These are phyloP conservation scores for Quercus ilex DNA, from an alignment of 306 rosid genomes.

Conservation along the genomic window DNA sequence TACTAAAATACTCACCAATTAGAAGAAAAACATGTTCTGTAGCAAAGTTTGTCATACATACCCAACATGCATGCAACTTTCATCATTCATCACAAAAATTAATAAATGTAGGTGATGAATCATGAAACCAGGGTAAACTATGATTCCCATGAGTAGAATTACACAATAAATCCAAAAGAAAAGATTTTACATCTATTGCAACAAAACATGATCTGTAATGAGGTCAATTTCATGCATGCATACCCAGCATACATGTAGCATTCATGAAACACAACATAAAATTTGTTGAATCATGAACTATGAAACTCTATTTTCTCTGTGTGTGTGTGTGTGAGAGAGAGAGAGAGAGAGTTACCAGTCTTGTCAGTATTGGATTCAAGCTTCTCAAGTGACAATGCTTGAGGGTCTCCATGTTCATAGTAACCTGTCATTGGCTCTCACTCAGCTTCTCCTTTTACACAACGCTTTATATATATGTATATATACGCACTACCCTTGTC, in stretches of 20 bases:
- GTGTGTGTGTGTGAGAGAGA: neutral
- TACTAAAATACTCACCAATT: neutral
- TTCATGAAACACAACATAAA: neutral
- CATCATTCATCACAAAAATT: neutral
- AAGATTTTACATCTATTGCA: no score
- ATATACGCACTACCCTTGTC: neutral
- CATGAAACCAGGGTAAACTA: no score
- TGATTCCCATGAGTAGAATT: no score
- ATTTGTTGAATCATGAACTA: neutral
- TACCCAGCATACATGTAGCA: neutral
- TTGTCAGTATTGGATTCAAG: conserved; percentile 13
- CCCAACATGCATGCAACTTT: neutral
- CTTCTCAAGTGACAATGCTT: neutral
- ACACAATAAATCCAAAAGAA: no score
- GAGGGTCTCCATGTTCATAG: conserved; percentile 20
- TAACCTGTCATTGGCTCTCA: conserved; percentile 6
- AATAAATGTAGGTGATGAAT: no score
- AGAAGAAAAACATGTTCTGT: neutral
- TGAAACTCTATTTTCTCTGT: neutral
- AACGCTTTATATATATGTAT: neutral
- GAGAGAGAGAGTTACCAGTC: conserved; percentile 9
- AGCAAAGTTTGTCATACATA: no score
- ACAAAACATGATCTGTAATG: no score
- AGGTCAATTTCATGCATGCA: neutral
- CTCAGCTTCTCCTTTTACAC: neutral